Conservation (phyloP, 2,329 filamentous ascomycete species). For the Fusarium papillatum region DNA sequence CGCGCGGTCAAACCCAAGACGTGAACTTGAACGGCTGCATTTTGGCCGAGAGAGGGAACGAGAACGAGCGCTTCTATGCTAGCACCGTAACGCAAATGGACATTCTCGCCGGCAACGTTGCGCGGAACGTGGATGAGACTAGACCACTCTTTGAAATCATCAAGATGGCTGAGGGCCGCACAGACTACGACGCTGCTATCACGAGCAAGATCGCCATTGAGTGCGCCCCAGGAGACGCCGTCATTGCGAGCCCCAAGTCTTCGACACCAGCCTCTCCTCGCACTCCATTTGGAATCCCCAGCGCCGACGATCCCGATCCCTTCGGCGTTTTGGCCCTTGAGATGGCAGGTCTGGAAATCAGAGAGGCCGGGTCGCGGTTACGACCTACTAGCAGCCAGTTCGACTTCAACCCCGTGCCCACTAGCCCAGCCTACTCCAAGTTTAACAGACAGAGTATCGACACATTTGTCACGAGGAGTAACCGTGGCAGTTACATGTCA, state of each 20-base stretch:
- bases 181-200: slow-evolving; percentile 77
- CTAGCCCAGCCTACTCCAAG: slow-evolving; percentile 76
- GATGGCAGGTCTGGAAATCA: slow-evolving; percentile 89
- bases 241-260: slow-evolving; percentile 62
- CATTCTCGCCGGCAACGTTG: slow-evolving; percentile 69
- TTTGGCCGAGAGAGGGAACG: slow-evolving; percentile 68
- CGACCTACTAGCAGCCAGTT: slow-evolving; percentile 85
- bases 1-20: slow-evolving; percentile 67
- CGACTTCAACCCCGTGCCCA: slow-evolving; percentile 82
- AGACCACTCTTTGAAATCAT: slow-evolving; percentile 82
- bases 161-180: slow-evolving; percentile 88
- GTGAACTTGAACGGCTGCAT: slow-evolving; percentile 70
- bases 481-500: slow-evolving; percentile 82
- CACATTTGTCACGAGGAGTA: slow-evolving; percentile 70
- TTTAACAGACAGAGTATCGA: slow-evolving; percentile 78
- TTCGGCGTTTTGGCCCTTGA: slow-evolving; percentile 94
- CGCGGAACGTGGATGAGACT: slow-evolving; percentile 67
- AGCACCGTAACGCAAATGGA: slow-evolving; percentile 65
- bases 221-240: slow-evolving; percentile 82
- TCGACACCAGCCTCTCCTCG: slow-evolving; percentile 52
- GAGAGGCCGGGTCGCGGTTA: slow-evolving; percentile 82
- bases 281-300: slow-evolving; percentile 82
- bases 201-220: slow-evolving; percentile 74
- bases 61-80: slow-evolving; percentile 72
- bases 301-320: slow-evolving; percentile 87